Conservation (phyloP, 306 rosid species). For the Adenanthera pavonina region DNA sequence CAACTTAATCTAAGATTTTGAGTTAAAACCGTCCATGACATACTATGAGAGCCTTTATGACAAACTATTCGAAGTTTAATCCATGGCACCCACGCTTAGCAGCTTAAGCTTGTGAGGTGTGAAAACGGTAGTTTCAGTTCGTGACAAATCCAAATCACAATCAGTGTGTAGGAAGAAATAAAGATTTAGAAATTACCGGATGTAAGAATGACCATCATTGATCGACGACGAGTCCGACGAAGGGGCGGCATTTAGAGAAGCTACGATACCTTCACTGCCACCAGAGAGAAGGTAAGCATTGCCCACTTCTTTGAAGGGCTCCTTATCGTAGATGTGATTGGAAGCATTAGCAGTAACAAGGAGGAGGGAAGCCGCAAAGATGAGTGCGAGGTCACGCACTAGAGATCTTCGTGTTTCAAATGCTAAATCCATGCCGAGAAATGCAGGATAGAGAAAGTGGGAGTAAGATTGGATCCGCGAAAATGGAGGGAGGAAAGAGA, state of each 20-base stretch:
- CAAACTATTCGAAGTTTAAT: background rate
- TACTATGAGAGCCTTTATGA: background rate
- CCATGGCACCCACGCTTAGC: background rate
- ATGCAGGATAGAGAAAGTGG: background rate
- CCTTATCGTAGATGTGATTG: constrained; percentile 70
- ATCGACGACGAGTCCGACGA: constrained; percentile 38
- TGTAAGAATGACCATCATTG: constrained; percentile 60
- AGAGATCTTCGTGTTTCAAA: constrained; percentile 15
- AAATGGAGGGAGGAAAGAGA: constrained; percentile 25
- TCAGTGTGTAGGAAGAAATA: background rate
- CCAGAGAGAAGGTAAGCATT: constrained; percentile 91
- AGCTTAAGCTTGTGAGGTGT: background rate
- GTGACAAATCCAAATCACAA: background rate
- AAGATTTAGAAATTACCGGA: constrained; percentile 54
- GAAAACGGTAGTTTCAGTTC: background rate
- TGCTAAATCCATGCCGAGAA: constrained; percentile 57
- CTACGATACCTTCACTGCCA: constrained; percentile 89
- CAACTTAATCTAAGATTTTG: background rate
- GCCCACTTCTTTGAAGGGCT: constrained; percentile 76
- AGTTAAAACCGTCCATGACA: background rate
- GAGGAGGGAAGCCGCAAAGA: constrained; percentile 27
- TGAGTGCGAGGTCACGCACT: background rate
- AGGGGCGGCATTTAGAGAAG: constrained; percentile 46
- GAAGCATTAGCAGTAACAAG: constrained; percentile 61
- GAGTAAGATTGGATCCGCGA: constrained; percentile 45